Percentiles rank a stretch among this genome's conserved stretches.
phyloP scores from a whole-genome alignment of 208 protist species.

The Eutreptiella sp. region DNA sequence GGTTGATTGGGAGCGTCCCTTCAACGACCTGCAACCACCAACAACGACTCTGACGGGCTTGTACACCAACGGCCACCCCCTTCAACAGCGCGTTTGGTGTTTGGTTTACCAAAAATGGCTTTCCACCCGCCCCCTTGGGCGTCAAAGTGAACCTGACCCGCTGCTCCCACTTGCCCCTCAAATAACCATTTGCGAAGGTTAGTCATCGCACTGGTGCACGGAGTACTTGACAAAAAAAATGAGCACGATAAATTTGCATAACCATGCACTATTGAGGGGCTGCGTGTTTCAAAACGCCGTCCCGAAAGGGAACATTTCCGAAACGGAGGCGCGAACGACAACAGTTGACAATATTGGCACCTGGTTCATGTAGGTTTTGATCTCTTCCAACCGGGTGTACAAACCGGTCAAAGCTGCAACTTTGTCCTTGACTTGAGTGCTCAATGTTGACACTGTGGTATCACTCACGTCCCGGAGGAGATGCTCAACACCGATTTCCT shows the following conservation, averaged over 20 bases:
- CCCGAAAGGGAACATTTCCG: too few relatives aligned
- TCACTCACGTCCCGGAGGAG: slow-evolving; percentile 96
- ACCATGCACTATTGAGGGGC: too few relatives aligned
- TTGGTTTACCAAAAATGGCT: not conserved
- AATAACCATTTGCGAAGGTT: not conserved
- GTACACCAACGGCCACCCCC: too few relatives aligned
- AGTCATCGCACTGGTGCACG: not conserved
- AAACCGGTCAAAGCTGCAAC: not conserved
- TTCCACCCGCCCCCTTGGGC: too few relatives aligned
- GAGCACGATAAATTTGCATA: too few relatives aligned
- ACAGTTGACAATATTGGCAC: too few relatives aligned
- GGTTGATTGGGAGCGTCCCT: slow-evolving; percentile 68
- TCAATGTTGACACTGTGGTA: slow-evolving; percentile 88
- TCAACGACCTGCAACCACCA: slow-evolving; percentile 45
- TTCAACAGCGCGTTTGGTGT: not conserved
- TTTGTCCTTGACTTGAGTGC: slow-evolving; percentile 70
- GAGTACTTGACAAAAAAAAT: too few relatives aligned
- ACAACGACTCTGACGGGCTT: too few relatives aligned
- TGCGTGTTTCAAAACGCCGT: too few relatives aligned
- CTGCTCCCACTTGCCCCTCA: not conserved
- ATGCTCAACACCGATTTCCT: slow-evolving; percentile 99
- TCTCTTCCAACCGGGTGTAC: slow-evolving; percentile 35
- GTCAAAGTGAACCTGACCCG: not conserved
- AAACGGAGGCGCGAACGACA: too few relatives aligned
- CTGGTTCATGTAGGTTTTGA: slow-evolving; percentile 49